phyloP scores from a whole-genome alignment of 2,329 filamentous ascomycete species.

The Colletotrichum sp. region DNA sequence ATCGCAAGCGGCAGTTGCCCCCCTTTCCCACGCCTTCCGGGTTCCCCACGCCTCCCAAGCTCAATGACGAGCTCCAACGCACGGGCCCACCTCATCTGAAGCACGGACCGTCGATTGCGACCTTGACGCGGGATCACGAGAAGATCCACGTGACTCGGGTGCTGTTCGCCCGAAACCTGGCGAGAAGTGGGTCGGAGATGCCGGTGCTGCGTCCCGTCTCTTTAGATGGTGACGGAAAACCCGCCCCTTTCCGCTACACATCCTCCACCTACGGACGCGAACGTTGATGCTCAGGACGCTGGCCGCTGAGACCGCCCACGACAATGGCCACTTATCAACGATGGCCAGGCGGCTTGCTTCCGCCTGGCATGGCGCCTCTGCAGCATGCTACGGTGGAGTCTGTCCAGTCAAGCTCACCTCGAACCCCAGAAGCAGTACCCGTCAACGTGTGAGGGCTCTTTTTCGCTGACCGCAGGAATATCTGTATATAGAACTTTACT shows the following conservation, averaged over 20 bases:
- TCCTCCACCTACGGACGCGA: not conserved
- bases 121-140: not conserved
- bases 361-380: not conserved
- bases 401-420: not conserved
- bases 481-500: not conserved
- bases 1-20: not conserved
- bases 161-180: not conserved
- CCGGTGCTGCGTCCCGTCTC: no score
- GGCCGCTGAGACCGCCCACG: not conserved
- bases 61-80: not conserved
- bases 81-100: not conserved
- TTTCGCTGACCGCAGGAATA: not conserved
- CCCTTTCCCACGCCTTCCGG: not conserved
- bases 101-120: not conserved
- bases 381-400: not conserved
- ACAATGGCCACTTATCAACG: rapidly evolving
- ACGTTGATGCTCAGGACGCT: not conserved
- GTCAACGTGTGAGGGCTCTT: rapidly evolving
- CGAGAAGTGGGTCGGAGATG: not conserved
- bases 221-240: no score
- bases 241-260: not conserved
- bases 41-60: not conserved
- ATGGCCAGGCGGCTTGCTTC: not conserved
- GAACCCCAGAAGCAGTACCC: not conserved
- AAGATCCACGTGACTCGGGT: rapidly evolving